Evolutionary conservation across 2,329 filamentous ascomycete genomes (phyloP).

Genomic region (Pseudogymnoascus sp.): DNA sequence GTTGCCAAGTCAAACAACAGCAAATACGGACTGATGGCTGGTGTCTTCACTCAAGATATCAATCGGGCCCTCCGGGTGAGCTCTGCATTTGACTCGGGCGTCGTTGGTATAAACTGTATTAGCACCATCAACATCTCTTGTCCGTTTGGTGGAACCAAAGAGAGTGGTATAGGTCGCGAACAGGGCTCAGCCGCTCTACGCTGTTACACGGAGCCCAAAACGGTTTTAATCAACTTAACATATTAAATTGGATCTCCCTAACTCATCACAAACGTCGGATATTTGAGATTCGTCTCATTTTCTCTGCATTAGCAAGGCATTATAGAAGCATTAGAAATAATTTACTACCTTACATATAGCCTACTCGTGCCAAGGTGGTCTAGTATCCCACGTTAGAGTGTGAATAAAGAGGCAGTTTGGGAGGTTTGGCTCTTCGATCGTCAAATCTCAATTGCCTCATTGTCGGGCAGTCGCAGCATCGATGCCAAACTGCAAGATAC

Average conservation of each 20-base stretch:
- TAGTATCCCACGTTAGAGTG: background rate
- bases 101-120: conserved; percentile 60
- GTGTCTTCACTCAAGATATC: conserved; percentile 58
- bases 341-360: background rate
- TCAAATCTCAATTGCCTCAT: background rate
- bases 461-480: background rate
- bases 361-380: background rate
- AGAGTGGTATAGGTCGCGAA: conserved; percentile 56
- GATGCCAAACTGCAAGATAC: too few relatives aligned
- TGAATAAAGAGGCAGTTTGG: background rate
- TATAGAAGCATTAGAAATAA: background rate
- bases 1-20: conserved; percentile 51
- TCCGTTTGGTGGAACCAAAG: conserved; percentile 65
- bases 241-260: conserved; percentile 12
- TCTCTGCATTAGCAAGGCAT: background rate
- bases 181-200: conserved; percentile 12
- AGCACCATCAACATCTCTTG: conserved; percentile 25
- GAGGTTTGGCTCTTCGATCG: background rate
- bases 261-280: background rate
- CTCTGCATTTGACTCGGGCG: conserved; percentile 55
- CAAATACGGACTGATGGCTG: conserved; percentile 46
- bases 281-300: background rate
- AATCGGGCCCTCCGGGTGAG: conserved; percentile 51
- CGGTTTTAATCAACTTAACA: conserved; percentile 19
- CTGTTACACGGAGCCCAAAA: conserved; percentile 19